Evolutionary conservation across 2,329 filamentous ascomycete species (phyloP).

Genomic region (Clathrospora elynae): DNA sequence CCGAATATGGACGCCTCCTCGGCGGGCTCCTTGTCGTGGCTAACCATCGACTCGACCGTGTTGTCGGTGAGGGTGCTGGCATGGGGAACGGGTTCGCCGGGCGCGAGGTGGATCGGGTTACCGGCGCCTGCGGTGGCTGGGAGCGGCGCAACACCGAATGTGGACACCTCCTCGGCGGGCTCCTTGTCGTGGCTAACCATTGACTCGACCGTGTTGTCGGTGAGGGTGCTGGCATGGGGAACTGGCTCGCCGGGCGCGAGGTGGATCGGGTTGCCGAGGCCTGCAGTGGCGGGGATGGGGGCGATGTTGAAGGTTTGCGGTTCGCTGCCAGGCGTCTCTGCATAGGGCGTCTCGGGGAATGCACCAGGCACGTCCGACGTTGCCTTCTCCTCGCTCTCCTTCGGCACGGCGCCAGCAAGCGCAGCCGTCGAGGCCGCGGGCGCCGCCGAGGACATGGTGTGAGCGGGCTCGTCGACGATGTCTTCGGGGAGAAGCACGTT

Average conservation of each 20-base stretch:
- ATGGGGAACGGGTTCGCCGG: slow-evolving; percentile 80
- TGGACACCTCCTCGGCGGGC: slow-evolving; percentile 41
- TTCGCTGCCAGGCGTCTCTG: slow-evolving; percentile 51
- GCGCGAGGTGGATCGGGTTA: slow-evolving; percentile 78
- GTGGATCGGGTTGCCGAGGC: slow-evolving; percentile 75
- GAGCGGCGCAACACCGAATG: slow-evolving; percentile 62
- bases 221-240: slow-evolving; percentile 68
- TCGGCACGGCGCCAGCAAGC: slow-evolving; percentile 69
- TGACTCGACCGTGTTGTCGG: slow-evolving; percentile 71
- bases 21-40: slow-evolving; percentile 40
- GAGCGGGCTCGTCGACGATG: slow-evolving; percentile 60
- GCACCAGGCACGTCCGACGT: slow-evolving; percentile 61
- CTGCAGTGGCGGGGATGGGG: slow-evolving; percentile 63
- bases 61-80: slow-evolving; percentile 66
- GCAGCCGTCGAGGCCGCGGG: slow-evolving; percentile 73
- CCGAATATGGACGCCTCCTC: slow-evolving; percentile 53
- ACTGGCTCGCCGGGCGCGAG: slow-evolving; percentile 80
- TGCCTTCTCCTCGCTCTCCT: slow-evolving; percentile 53
- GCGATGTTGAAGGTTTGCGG: slow-evolving; percentile 59
- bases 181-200: slow-evolving; percentile 48
- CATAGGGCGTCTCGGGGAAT: slow-evolving; percentile 77
- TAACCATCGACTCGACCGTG: slow-evolving; percentile 67
- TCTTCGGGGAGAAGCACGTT: slow-evolving; percentile 83
- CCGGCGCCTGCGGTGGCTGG: slow-evolving; percentile 64
- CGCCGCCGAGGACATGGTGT: slow-evolving; percentile 68